These are phyloP conservation scores for Angomonas deanei DNA, from an alignment of 208 protist species.

Conservation along the genomic window DNA sequence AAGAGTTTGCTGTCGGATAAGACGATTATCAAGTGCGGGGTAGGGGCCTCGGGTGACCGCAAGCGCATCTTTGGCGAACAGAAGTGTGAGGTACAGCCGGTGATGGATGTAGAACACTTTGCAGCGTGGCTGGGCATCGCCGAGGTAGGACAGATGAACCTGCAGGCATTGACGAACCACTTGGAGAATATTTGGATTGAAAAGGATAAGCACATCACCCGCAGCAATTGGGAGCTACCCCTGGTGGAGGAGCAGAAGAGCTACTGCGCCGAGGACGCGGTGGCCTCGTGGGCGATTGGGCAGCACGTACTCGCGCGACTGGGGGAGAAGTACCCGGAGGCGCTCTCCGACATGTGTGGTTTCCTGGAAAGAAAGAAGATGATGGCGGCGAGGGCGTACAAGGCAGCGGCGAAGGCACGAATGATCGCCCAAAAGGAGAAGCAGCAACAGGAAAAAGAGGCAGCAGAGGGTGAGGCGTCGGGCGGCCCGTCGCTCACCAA, in stretches of 20 bases:
- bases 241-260: conserved; percentile 17
- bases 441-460: neutral
- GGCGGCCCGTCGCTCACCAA: neutral
- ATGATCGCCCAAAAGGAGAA: conserved; percentile 7
- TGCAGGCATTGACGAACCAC: conserved; percentile 20
- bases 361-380: conserved; percentile 15
- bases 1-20: conserved; percentile 19
- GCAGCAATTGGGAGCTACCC: conserved; percentile 57
- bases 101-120: conserved; percentile 35
- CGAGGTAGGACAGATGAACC: conserved; percentile 13
- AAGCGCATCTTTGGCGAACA: conserved; percentile 31
- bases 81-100: conserved; percentile 6
- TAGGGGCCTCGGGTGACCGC: conserved; percentile 31
- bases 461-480: neutral
- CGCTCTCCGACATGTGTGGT: neutral
- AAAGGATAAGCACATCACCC: conserved; percentile 27
- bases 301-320: conserved; percentile 12
- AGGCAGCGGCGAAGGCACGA: conserved; percentile 2
- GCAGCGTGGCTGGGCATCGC: conserved; percentile 16
- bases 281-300: conserved; percentile 39
- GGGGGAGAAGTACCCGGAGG: conserved; percentile 4
- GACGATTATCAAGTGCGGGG: conserved; percentile 46
- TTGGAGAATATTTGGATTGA: conserved; percentile 22
- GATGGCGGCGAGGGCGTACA: conserved; percentile 15
- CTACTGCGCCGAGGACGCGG: conserved; percentile 53